Evolutionary conservation across 768 basidiomycete species (phyloP).

Genomic region (Pisolithus orientalis): DNA sequence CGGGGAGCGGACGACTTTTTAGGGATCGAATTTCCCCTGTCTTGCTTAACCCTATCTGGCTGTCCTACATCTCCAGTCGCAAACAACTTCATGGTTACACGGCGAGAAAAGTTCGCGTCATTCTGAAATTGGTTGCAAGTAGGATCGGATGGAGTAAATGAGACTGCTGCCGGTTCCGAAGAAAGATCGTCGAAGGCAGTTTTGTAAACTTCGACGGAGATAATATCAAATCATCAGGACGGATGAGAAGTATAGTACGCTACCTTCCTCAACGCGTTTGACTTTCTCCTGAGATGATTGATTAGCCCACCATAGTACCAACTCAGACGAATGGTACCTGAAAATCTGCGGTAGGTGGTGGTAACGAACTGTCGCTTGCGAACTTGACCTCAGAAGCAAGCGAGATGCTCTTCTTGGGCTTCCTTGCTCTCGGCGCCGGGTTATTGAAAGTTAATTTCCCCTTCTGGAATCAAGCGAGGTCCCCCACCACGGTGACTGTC

Average conservation of each 20-base stretch:
- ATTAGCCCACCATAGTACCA: not conserved
- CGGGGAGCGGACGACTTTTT: too few relatives aligned
- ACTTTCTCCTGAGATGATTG: conserved; percentile 17
- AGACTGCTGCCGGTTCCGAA: not conserved
- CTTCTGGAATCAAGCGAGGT: conserved; percentile 3
- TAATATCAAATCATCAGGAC: not conserved
- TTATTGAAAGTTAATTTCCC: conserved; percentile 26
- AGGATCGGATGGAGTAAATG: not conserved
- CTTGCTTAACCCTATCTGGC: too few relatives aligned
- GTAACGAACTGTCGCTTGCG: conserved; percentile 14
- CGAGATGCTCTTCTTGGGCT: conserved; percentile 17
- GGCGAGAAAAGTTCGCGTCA: not conserved
- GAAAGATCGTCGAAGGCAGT: conserved; percentile 18
- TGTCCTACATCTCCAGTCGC: not conserved
- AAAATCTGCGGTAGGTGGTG: conserved; percentile 20
- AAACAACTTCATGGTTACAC: not conserved
- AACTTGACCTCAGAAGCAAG: conserved; percentile 23
- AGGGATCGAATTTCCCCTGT: too few relatives aligned
- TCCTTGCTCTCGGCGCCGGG: conserved; percentile 8
- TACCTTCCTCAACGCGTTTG: conserved; percentile 25
- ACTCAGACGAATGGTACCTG: conserved; percentile 8
- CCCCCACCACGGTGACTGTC: not conserved
- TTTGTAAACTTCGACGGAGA: conserved; percentile 19
- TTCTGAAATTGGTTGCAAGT: not conserved
- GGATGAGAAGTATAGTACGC: not conserved